A percentile compares a stretch with the other conserved stretches of the same genome.
Evolutionary conservation across 441 rosid species (phyloP).

Genomic region (Biscutella auriculata): DNA sequence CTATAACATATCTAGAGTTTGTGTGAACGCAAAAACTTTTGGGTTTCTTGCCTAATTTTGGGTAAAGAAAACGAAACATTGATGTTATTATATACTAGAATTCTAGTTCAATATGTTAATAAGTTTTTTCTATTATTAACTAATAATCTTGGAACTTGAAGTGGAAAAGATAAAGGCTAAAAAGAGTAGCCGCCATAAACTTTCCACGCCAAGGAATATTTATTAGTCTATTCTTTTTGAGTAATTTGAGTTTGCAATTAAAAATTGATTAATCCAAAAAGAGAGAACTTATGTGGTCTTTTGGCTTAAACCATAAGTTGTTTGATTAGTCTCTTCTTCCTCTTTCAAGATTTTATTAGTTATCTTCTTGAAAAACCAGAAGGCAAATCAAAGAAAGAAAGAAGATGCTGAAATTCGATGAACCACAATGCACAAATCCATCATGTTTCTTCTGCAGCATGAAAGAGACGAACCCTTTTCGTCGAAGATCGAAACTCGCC

Average conservation of each 20-base stretch:
- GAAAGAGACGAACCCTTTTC: slow-evolving; percentile 44
- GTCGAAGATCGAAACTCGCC: slow-evolving; percentile 36
- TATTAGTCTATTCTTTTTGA: neutral
- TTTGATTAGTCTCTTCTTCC: neutral
- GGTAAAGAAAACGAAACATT: slow-evolving; percentile 16
- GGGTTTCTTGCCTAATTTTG: slow-evolving; percentile 8
- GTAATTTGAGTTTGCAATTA: neutral
- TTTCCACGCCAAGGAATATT: slow-evolving; percentile 21
- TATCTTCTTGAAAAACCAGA: neutral
- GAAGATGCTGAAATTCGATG: slow-evolving; percentile 18
- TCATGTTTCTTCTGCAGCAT: slow-evolving; percentile 76
- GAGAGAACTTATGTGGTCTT: neutral
- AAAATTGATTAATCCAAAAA: neutral
- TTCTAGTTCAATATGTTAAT: neutral
- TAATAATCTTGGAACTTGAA: slow-evolving; percentile 21
- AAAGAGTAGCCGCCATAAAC: slow-evolving; percentile 21
- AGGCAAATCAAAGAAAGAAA: neutral
- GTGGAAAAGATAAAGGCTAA: slow-evolving; percentile 18
- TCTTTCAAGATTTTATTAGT: slow-evolving; percentile 7
- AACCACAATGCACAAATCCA: slow-evolving; percentile 30
- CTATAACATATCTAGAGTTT: neutral
- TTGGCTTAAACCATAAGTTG: neutral
- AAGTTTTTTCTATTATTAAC: neutral
- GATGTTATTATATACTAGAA: neutral
- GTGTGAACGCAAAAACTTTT: slow-evolving; percentile 12